Percentiles rank a stretch among this genome's conserved stretches.
Conservation (phyloP, 192 early-diverging fungal genomes). For the Pilaira anomala region DNA sequence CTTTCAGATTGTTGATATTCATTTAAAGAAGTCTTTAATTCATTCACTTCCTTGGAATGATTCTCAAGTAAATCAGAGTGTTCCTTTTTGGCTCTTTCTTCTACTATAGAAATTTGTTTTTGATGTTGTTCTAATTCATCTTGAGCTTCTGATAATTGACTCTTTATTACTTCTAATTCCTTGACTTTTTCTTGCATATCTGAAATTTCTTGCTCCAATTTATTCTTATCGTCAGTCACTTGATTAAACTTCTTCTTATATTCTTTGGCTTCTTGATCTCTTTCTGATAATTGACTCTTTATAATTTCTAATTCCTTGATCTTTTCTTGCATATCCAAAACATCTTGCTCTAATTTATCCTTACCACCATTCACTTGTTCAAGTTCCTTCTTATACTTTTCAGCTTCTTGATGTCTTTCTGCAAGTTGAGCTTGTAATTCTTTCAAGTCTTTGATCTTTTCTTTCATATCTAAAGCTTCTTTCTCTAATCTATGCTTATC, state of each 20-base stretch:
- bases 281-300: not conserved
- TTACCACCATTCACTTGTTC: not conserved
- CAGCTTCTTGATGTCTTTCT: not conserved
- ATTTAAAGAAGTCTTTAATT: too few species aligned
- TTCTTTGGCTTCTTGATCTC: too few species aligned
- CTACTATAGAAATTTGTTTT: too few species aligned
- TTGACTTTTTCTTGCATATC: not conserved
- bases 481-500: not conserved
- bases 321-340: not conserved
- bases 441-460: not conserved
- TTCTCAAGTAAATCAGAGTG: too few species aligned
- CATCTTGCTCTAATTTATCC: not conserved
- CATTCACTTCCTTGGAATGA: too few species aligned
- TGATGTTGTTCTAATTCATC: not conserved
- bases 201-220: not conserved
- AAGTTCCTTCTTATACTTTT: not conserved
- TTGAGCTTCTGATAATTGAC: not conserved
- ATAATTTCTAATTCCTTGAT: not conserved
- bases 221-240: not conserved
- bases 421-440: too few species aligned
- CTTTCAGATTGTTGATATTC: too few species aligned
- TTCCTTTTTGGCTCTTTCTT: too few species aligned
- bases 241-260: too few species aligned
- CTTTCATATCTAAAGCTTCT: not conserved
- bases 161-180: not conserved